Base-by-base conservation (phyloP, 495 filamentous ascomycete species). In the Jackrogersella minutella region DNA sequence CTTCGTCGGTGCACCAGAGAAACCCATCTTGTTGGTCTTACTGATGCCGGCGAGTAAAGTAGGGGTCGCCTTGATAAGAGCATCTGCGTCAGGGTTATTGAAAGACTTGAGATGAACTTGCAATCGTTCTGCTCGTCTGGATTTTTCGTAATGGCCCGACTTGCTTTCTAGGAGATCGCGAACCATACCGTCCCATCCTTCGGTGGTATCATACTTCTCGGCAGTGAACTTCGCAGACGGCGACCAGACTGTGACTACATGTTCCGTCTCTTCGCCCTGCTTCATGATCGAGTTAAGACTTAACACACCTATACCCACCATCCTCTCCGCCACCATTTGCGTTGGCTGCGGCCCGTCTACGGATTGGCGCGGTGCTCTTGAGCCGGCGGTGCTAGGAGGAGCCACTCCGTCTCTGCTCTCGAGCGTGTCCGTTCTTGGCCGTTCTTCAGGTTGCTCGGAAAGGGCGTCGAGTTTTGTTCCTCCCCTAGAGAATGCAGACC, bases 11-110 rank as follows among this genome's bases (percentile, higher is more conserved):
- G 93, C 93, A 16, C 93, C 93, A 2, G 95, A 89, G 77, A 99
- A 99, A n/a, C 93, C 94, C 69, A 97, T 93, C 74, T 94, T 93
- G 64, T 83, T 86, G 5, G 93, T 94, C 66, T 88, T 88, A 61
- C 83, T 83, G 58, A 97, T 85, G 39, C 88, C 87, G 54, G 96
- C 91, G 33, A 98, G 85, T 4, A 96, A 79, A 0, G 95, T 98
- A 7, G 94, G 96, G 11, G 93, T 97, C 43, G 88, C 85, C 61
- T 88, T 88, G 59, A 98, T 88, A 26, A 99, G 84, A 1, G 77
- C 80, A 66, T 93, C 93, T 0, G 91, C 86, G 68, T 97, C 93
- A 5, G 88, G 81, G 57, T 85, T 80, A 21, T 84, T 81, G 73
- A 97, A 97, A 4, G 91, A 82, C 61, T 89, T 88, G 8, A 96